Base-by-base conservation (phyloP, 306 rosid species). In the Glycine latifolia region DNA sequence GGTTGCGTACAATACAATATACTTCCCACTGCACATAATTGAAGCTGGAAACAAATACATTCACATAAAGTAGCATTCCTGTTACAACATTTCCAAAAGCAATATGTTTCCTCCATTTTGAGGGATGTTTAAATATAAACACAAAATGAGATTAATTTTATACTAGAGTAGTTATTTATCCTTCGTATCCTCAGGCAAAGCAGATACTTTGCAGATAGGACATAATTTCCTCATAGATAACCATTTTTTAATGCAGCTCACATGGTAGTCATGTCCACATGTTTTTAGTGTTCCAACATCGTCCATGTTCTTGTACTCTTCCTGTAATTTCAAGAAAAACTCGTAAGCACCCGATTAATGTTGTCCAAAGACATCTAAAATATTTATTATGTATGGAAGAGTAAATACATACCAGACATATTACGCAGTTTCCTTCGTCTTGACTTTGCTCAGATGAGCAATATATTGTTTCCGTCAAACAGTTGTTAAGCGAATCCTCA, bases 191-290 rank as follows among this genome's bases (percentile, higher is more conserved):
- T 94, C 95, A 3, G 91, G 75, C 66, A 89, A 33, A 1, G 84
- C 93, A 81, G 94, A 81, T 41, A 81, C 70, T 86, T 91, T 94
- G 93, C 95, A 94, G 80, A 94, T 85, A 6, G 98, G 98, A 60
- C 98, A 94, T 50, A 83, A 8, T 73, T 90, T 94, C 84, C 90
- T 94, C 95, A 94, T 79, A 33, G 90, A 87, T 67, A 94, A 78
- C 98, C 98, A 94, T 76, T 94, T 91, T 54, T 84, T 94, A 72
- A 94, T 82, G 92, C 98, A 94, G 84, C 85, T 83, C 79, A 89
- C 94, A 71, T 94, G 98, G 76, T 90, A 94, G 83, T 91, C 95
- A 75, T 93, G 98, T 2, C 98, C 88, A 54, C 98, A 93, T 50
- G 81, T 61, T 81, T 86, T 87, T 75, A 93, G 78, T 17, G 91